These are phyloP conservation scores for Neckera pumila DNA, from an alignment of 225 moss, liverwort and hornwort species.

Conservation along the genomic window DNA sequence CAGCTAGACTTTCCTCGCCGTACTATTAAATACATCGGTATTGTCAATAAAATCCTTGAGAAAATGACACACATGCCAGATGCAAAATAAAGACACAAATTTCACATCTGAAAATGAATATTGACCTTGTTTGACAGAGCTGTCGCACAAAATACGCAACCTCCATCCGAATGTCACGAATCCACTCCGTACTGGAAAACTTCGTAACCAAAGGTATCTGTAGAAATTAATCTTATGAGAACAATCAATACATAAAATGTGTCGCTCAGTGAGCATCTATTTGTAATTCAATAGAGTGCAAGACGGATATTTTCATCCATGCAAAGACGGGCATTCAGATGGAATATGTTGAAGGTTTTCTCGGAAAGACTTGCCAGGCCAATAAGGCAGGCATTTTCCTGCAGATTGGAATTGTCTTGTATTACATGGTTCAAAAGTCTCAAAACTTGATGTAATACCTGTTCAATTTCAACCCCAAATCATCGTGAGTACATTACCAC, in stretches of 20 bases:
- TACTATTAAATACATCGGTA: not conserved
- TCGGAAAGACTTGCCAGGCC: slow-evolving; percentile 61
- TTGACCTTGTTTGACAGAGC: slow-evolving; percentile 80
- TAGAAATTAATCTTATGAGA: not conserved
- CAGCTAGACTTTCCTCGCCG: not conserved
- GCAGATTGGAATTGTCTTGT: slow-evolving; percentile 59
- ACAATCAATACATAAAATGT: not conserved
- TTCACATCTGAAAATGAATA: not conserved
- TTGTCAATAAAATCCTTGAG: not conserved
- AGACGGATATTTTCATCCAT: not conserved
- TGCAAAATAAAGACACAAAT: not conserved
- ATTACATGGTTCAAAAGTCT: slow-evolving; percentile 78
- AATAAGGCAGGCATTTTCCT: slow-evolving; percentile 93
- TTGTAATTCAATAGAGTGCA: not conserved
- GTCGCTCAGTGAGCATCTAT: not conserved
- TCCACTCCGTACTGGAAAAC: slow-evolving; percentile 53
- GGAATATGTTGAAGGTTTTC: not conserved
- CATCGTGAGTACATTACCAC: not conserved
- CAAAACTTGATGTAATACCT: slow-evolving; percentile 78
- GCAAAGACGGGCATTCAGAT: not conserved
- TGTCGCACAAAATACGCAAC: slow-evolving; percentile 78
- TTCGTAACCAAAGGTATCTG: slow-evolving; percentile 85
- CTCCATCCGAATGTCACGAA: slow-evolving; percentile 84
- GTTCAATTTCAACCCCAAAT: slow-evolving; percentile 9
- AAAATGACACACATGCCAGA: not conserved